Evolutionary conservation across 2,329 filamentous ascomycete genomes (phyloP), one percentile per base, ranked within the genome.

Genomic region (Nannizziopsis barbatae): DNA sequence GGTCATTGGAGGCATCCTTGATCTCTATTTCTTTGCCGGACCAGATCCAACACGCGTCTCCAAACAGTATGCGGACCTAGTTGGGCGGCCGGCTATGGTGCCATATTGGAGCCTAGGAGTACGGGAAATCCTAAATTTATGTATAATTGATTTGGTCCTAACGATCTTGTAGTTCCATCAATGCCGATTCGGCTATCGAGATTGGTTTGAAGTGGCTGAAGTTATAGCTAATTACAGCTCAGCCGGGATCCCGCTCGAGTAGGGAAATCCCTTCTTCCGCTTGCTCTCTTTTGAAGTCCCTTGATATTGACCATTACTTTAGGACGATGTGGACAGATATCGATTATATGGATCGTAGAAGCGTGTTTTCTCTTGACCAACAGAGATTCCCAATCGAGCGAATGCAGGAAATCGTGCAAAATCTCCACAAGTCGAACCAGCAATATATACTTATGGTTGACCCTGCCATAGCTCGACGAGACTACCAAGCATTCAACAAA

Each of bases 131-230:
- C 3, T 9, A n/a, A n/a, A 32, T 11, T 11, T 15, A 12, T 17
- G 2, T 37, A 15, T 30, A 11, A 30, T 42, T 20, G n/a, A 17
- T 12, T 15, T 17, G 6, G 14, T 18, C 18, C 27, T 42, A 17
- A 42, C 40, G 32, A n/a, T 9, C 5, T 42, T 33, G 27, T n/a
- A 42, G 40, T 90, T 76, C 60, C 86, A 93, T 55, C 86, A 93
- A 61, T 90, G 85, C 57, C 75, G 84, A 51, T 92, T 86, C 80
- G 86, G 86, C 0, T 92, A 92, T 61, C 69, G 74, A 35, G 86
- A 85, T 57, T 87, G 83, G 79, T 75, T 77, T 1, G 72, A 78
- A 22, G 60, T 86, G 2, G 74, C 82, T 53, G 75, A 75, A 54
- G 71, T 78, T 9, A 69, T 77, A 30, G 65, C 74, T 42, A 72